Percentiles rank a stretch among this genome's conserved stretches.
Conservation (phyloP, 2,329 filamentous ascomycete species). For the Cladorrhinum sp. region DNA sequence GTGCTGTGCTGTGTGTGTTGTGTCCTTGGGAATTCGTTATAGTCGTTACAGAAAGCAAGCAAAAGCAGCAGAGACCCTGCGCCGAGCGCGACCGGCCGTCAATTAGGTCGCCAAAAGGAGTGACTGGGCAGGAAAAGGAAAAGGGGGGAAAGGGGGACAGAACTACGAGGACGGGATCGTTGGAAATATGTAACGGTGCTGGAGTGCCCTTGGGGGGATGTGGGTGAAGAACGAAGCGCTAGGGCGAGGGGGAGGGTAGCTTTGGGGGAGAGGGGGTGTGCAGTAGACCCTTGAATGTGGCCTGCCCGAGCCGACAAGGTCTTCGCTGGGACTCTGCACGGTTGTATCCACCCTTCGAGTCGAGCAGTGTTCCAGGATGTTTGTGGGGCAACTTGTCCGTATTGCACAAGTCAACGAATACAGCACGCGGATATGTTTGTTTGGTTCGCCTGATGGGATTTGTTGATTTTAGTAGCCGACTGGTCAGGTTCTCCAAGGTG, state of each 20-base stretch:
- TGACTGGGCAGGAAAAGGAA: conserved; percentile 25
- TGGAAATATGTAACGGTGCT: conserved; percentile 26
- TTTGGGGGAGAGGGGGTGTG: background rate
- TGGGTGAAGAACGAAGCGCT: conserved; percentile 6
- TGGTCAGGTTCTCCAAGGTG: background rate
- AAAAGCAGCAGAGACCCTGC: conserved; percentile 25
- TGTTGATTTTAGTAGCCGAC: background rate
- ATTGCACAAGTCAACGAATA: background rate
- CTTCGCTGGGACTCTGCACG: background rate
- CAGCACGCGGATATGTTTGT: background rate
- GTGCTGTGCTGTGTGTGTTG: conserved; percentile 13
- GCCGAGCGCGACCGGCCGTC: conserved; percentile 28
- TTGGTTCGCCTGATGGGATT: background rate
- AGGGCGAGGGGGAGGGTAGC: conserved; percentile 1
- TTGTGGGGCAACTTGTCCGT: background rate
- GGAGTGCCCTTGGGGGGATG: conserved; percentile 12
- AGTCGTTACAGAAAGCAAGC: conserved; percentile 4
- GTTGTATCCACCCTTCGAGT: background rate
- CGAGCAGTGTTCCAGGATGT: background rate
- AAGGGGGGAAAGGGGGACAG: conserved; percentile 13
- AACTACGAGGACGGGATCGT: conserved; percentile 18
- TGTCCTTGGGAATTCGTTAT: conserved; percentile 8
- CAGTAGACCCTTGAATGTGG: background rate
- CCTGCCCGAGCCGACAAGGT: background rate
- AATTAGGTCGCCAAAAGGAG: conserved; percentile 28